These are phyloP conservation scores for Lentinus tigrinus DNA, from an alignment of 768 basidiomycete species.

Conservation along the genomic window DNA sequence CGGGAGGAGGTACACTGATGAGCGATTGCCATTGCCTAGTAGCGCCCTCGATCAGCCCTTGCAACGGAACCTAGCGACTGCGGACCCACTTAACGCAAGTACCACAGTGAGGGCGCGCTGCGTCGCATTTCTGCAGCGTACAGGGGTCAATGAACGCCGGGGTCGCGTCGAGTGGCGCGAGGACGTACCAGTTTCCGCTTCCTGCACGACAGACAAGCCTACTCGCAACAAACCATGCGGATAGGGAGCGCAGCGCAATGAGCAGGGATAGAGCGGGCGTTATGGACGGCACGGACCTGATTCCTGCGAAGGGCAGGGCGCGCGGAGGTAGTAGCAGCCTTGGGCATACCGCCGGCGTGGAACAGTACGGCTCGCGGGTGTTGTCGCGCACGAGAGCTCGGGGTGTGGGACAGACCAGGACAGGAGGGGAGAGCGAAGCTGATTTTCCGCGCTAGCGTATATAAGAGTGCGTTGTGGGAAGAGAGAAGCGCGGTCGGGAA, in stretches of 20 bases:
- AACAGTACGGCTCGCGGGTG: neutral
- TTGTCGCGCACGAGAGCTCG: neutral
- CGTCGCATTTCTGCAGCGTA: slow-evolving; percentile 76
- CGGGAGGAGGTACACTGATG: slow-evolving; percentile 81
- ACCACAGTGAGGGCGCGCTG: slow-evolving; percentile 79
- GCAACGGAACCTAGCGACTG: neutral
- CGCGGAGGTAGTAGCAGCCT: slow-evolving; percentile 46
- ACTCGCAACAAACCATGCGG: neutral
- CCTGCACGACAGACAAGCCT: slow-evolving; percentile 83
- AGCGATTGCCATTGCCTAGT: slow-evolving; percentile 76
- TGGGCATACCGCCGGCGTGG: slow-evolving; percentile 55
- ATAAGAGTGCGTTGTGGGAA: slow-evolving; percentile 11
- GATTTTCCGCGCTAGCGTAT: slow-evolving; percentile 7
- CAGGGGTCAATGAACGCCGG: slow-evolving; percentile 8
- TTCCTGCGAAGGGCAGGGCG: slow-evolving; percentile 76
- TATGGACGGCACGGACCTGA: slow-evolving; percentile 46
- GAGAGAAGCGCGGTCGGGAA: slow-evolving; percentile 11
- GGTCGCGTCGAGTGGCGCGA: neutral
- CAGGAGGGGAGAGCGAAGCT: slow-evolving; percentile 1
- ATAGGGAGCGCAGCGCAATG: slow-evolving; percentile 1
- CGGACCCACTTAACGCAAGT: slow-evolving; percentile 76
- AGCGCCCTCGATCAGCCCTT: slow-evolving; percentile 14
- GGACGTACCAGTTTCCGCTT: slow-evolving; percentile 76
- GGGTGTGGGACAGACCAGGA: neutral
- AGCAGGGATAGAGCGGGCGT: slow-evolving; percentile 8